Evolutionary conservation across 352 stramenopile species (phyloP).

Genomic region (Lagenidium sp.): DNA sequence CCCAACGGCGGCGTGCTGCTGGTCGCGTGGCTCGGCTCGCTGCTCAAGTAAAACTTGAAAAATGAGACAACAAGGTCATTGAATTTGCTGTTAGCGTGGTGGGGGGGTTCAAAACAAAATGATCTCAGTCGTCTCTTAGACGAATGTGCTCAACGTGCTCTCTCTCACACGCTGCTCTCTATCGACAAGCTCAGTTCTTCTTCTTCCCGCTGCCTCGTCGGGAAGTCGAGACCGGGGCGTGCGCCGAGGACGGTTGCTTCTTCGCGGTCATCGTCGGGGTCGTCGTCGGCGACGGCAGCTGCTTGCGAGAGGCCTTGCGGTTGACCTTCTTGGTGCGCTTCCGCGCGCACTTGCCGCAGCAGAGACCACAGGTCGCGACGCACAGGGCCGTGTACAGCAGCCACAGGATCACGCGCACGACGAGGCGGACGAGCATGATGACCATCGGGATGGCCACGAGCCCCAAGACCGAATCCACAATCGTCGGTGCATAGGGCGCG

Average conservation of each 20-base stretch:
- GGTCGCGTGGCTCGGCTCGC: too few relatives aligned
- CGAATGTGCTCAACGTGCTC: too few relatives aligned
- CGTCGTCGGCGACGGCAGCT: conserved; percentile 1
- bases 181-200: conserved; percentile 15
- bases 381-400: conserved; percentile 38
- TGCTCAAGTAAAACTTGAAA: too few relatives aligned
- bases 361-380: conserved; percentile 44
- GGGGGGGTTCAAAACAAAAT: too few relatives aligned
- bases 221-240: neutral
- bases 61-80: too few relatives aligned
- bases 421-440: conserved; percentile 36
- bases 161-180: too few relatives aligned
- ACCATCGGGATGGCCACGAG: conserved; percentile 36
- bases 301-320: conserved; percentile 29
- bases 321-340: conserved; percentile 40
- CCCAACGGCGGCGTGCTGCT: too few relatives aligned
- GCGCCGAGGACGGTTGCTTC: conserved; percentile 1
- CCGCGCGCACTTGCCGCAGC: conserved; percentile 28
- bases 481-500: conserved; percentile 47
- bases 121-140: too few relatives aligned
- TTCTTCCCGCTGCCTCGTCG: conserved; percentile 12
- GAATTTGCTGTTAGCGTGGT: too few relatives aligned
- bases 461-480: conserved; percentile 49
- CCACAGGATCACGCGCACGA: conserved; percentile 46
- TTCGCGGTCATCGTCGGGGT: conserved; percentile 4